phyloP scores from a whole-genome alignment of 2,329 filamentous ascomycete species.

The Alternaria burnsii region DNA sequence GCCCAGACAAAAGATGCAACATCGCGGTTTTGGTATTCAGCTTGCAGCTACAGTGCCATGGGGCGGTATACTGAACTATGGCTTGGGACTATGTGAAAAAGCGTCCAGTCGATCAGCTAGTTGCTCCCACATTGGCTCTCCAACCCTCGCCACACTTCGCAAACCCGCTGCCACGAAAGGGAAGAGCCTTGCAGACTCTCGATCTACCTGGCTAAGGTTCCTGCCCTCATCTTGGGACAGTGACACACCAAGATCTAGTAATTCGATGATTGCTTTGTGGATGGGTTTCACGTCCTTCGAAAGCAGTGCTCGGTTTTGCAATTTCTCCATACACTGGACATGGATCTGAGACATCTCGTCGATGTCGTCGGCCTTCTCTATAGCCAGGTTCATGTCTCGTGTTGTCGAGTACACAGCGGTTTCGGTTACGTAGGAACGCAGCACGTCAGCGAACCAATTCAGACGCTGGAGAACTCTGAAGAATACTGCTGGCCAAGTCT shows the following conservation, averaged over 20 bases:
- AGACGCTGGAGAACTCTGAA: conserved; percentile 73
- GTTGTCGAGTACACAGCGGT: conserved; percentile 73
- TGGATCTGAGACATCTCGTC: conserved; percentile 83
- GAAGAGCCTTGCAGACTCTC: conserved; percentile 71
- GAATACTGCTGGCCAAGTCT: conserved; percentile 10
- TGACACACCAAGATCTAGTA: conserved; percentile 77
- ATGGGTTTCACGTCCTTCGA: conserved; percentile 74
- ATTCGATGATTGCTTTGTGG: conserved; percentile 73
- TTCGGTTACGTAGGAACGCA: conserved; percentile 79
- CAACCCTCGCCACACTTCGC: conserved; percentile 76
- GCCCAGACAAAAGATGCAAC: background rate
- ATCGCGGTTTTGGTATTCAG: background rate
- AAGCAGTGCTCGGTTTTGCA: conserved; percentile 75
- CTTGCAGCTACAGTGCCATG: background rate
- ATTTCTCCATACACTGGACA: conserved; percentile 66
- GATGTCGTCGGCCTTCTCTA: conserved; percentile 73
- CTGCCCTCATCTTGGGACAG: conserved; percentile 69
- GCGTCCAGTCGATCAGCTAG: conserved; percentile 79
- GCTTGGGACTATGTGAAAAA: background rate
- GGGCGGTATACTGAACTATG: background rate
- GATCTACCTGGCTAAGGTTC: conserved; percentile 56
- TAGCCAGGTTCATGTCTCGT: conserved; percentile 62
- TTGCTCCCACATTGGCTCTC: conserved; percentile 79
- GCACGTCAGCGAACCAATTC: conserved; percentile 77
- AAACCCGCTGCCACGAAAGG: conserved; percentile 77